Conservation (phyloP, 2,329 filamentous ascomycete genomes). For the Diaporthe aspalathi region DNA sequence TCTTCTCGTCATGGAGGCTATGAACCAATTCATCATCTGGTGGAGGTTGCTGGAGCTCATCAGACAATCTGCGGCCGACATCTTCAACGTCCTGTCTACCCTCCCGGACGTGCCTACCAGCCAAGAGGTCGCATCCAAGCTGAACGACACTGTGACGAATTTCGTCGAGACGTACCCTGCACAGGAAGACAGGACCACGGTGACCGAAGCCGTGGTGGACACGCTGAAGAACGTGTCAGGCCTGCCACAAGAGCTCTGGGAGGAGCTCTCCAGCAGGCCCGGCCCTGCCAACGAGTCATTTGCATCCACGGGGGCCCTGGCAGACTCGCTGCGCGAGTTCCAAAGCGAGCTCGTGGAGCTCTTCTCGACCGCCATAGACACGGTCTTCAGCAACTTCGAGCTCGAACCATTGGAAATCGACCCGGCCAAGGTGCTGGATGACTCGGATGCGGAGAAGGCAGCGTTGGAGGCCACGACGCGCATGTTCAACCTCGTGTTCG, state of each 20-base stretch:
- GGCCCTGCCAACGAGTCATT: background rate
- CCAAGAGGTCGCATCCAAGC: background rate
- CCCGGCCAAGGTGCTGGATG: background rate
- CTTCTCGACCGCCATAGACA: constrained; percentile 5
- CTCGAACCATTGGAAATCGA: background rate
- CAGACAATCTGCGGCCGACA: constrained; percentile 1
- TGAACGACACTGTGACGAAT: constrained; percentile 26
- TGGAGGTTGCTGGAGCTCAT: constrained; percentile 52
- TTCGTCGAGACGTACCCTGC: constrained; percentile 17
- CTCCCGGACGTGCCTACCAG: background rate
- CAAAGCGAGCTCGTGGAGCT: constrained; percentile 10
- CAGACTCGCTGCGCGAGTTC: background rate
- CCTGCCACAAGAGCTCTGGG: constrained; percentile 15
- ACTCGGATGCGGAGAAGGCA: background rate
- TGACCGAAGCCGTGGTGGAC: background rate
- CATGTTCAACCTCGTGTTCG: constrained; percentile 39
- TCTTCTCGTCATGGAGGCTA: constrained; percentile 72
- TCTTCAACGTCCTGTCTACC: constrained; percentile 4
- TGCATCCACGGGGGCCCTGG: background rate
- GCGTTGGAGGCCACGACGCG: constrained; percentile 5
- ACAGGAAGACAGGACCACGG: background rate
- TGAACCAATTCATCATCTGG: constrained; percentile 66
- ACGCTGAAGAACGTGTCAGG: constrained; percentile 2
- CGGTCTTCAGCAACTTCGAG: constrained; percentile 31
- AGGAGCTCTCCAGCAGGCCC: background rate